Conservation (phyloP, 306 rosid genomes). For the Ormosia emarginata region DNA sequence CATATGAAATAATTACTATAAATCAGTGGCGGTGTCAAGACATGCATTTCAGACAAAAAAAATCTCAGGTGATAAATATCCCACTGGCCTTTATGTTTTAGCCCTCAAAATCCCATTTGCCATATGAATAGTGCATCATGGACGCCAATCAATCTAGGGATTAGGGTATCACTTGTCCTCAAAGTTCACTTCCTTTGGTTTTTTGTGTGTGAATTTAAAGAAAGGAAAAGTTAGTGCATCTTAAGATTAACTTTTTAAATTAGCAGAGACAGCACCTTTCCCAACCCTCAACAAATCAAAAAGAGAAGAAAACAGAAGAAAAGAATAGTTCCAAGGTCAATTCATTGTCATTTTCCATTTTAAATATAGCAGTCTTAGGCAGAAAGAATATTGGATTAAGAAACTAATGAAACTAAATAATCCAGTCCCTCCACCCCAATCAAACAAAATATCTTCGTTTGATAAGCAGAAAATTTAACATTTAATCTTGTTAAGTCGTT, state of each 20-base stretch:
- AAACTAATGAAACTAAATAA: conserved; percentile 21
- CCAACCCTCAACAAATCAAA: neutral
- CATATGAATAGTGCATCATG: neutral
- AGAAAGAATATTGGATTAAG: conserved; percentile 22
- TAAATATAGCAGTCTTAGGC: neutral
- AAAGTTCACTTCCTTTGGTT: conserved; percentile 17
- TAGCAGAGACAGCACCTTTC: neutral
- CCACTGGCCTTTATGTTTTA: neutral
- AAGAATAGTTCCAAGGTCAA: neutral
- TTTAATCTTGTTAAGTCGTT: conserved; percentile 13
- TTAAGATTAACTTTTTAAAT: conserved; percentile 7
- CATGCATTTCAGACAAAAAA: neutral
- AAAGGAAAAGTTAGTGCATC: conserved; percentile 16
- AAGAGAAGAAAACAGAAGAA: neutral
- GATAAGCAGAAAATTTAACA: too few species aligned
- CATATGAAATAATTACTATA: neutral
- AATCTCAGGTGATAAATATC: conserved; percentile 3
- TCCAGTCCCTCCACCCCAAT: conserved; percentile 8
- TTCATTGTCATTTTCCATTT: conserved; percentile 12
- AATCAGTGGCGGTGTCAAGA: neutral
- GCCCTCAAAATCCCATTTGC: neutral
- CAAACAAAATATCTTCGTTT: conserved; percentile 22
- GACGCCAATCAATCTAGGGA: neutral
- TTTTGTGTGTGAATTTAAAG: conserved; percentile 20
- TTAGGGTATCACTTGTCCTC: conserved; percentile 13